Evolutionary conservation across 139 green algal genomes (phyloP).

Genomic region (Coelastrella sp.): DNA sequence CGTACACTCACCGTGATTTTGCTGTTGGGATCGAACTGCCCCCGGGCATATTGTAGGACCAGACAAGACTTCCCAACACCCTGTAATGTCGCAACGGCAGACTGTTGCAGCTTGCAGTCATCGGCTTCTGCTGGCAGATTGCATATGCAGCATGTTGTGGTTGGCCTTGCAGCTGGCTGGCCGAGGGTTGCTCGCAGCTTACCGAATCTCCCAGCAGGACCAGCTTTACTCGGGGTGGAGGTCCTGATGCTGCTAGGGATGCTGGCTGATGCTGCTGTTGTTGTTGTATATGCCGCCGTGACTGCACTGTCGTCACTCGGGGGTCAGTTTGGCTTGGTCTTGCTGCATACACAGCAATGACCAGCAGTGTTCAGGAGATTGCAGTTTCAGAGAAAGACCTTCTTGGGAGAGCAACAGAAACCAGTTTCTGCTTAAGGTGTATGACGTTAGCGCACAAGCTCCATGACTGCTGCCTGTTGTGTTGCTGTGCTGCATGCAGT

Average conservation of each 20-base stretch:
- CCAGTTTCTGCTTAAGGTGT: no score
- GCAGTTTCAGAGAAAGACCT: no score
- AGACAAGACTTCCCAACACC: constrained; percentile 94
- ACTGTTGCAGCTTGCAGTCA: background rate
- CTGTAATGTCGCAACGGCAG: background rate
- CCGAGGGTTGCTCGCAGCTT: background rate
- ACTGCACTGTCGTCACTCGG: background rate
- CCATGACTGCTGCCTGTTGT: no score
- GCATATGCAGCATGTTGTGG: no score
- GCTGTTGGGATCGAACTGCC: constrained; percentile 79
- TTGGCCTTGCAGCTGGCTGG: background rate
- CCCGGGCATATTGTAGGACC: constrained; percentile 93
- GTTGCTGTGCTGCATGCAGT: no score
- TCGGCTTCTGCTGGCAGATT: no score
- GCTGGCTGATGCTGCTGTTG: constrained; percentile 6
- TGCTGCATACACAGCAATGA: no score
- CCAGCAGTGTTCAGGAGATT: no score
- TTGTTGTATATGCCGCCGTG: background rate
- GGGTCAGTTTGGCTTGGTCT: constrained; percentile 9
- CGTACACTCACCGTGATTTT: constrained; percentile 71
- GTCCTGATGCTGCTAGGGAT: constrained; percentile 9
- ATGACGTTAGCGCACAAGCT: no score
- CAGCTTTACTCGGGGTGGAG: constrained; percentile 69
- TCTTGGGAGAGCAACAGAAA: no score
- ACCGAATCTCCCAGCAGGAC: constrained; percentile 84